Evolutionary conservation across 2,329 filamentous ascomycete genomes (phyloP), one percentile per base, ranked within the genome.

Genomic region (Fusarium tuaranense): DNA sequence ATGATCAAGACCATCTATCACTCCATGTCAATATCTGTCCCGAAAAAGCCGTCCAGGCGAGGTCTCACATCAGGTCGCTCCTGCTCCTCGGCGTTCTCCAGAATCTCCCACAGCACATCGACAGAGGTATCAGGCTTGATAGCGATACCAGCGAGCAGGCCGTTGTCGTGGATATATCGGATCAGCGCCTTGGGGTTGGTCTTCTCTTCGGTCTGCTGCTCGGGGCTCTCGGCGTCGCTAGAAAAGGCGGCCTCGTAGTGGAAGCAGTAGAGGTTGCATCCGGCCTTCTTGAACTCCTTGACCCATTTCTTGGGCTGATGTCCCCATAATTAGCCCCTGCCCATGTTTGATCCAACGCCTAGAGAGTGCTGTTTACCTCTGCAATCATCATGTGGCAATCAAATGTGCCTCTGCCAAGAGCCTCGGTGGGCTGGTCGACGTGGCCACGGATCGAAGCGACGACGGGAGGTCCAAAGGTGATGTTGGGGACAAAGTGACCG

Each of bases 381-480:
- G 95, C 92, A 82, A 99, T 97, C 97, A 99, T 99, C 97, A 99
- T 98, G 86, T 99, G 97, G 89, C 97, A 99, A 85, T 99, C 97
- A 83, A 99, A 99, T 16, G 96, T 98, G 72, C 97, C 97, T 78
- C 92, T 93, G 63, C 94, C 95, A 76, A 93, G 87, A 38, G 89
- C 89, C 62, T 89, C 86, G 46, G 88, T 87, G 4, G 95, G 95
- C 77, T 89, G 88, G 67, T 94, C 92, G 79, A 99, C 95, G 80
- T 98, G 94, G 55, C 90, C 88, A 73, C 97, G 92, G 79, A 99
- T 97, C 87, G 96, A 97, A 78, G 95, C 96, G 55, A 99, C 97
- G 41, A 99, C 95, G 7, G 96, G 95, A 22, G 96, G 92, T 69
- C 97, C 97, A 81, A 98, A 98, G 58, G 97, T 98, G 84, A 99